Conservation (phyloP, 2,329 filamentous ascomycete genomes). For the Leptographium galeiforme region DNA sequence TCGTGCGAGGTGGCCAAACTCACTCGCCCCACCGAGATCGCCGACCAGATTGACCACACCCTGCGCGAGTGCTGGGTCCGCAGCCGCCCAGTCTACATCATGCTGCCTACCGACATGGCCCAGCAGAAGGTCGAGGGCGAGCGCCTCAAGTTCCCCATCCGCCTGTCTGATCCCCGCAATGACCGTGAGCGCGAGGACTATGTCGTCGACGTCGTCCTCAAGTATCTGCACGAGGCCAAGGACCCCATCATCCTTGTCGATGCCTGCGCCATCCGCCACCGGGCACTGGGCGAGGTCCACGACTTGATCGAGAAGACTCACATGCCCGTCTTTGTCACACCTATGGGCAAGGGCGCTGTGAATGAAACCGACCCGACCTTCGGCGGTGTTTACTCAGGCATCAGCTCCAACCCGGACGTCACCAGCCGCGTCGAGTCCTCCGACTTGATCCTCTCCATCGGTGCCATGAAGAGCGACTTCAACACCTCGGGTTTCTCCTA, state of each 20-base stretch:
- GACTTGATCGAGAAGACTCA: constrained; percentile 58
- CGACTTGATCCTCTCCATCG: constrained; percentile 59
- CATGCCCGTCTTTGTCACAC: constrained; percentile 73
- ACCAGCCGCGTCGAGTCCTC: constrained; percentile 51
- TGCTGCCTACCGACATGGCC: constrained; percentile 70
- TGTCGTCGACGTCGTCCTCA: constrained; percentile 66
- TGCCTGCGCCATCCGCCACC: constrained; percentile 67
- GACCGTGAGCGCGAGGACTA: constrained; percentile 63
- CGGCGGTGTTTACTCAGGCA: constrained; percentile 76
- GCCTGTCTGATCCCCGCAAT: constrained; percentile 51
- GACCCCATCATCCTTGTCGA: constrained; percentile 71
- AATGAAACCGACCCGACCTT: constrained; percentile 65
- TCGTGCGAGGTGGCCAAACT: constrained; percentile 60
- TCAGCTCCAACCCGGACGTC: constrained; percentile 54
- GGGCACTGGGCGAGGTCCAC: constrained; percentile 59
- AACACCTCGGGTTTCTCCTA: constrained; percentile 77
- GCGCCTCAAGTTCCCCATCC: constrained; percentile 55
- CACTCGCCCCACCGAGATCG: constrained; percentile 55
- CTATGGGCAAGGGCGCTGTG: constrained; percentile 79
- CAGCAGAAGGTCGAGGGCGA: constrained; percentile 62
- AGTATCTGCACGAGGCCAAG: constrained; percentile 51
- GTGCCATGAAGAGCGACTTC: constrained; percentile 58
- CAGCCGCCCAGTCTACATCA: constrained; percentile 72
- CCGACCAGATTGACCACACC: constrained; percentile 63
- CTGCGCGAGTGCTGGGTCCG: constrained; percentile 61